phyloP scores from a whole-genome alignment of 2,329 filamentous ascomycete species.

The Biscogniauxia marginata region DNA sequence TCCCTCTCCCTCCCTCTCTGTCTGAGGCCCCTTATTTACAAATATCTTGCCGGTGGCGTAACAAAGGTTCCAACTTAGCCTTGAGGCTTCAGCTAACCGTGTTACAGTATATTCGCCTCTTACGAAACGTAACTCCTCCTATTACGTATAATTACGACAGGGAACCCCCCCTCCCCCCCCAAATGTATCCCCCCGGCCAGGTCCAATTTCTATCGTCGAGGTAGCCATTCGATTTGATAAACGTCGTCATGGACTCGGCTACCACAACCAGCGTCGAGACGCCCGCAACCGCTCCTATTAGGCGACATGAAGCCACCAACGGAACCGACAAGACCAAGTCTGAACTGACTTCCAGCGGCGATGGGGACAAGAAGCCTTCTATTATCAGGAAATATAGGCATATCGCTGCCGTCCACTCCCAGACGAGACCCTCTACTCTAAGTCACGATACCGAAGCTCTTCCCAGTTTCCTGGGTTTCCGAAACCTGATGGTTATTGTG shows the following conservation, averaged over 20 bases:
- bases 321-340: neutral
- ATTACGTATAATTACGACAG: neutral
- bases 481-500: slow-evolving; percentile 94
- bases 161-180: neutral
- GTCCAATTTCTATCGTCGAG: neutral
- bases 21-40: neutral
- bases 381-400: slow-evolving; percentile 78
- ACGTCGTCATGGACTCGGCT: slow-evolving; percentile 40
- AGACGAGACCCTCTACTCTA: slow-evolving; percentile 71
- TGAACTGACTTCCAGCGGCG: slow-evolving; percentile 7
- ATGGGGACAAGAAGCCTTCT: slow-evolving; percentile 35
- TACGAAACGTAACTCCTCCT: neutral
- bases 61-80: neutral
- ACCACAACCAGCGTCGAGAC: slow-evolving; percentile 38
- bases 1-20: too few relatives aligned
- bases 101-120: too few relatives aligned
- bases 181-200: neutral
- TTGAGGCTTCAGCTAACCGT: neutral
- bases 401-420: slow-evolving; percentile 80
- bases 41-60: neutral
- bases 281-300: slow-evolving; percentile 19
- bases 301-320: slow-evolving; percentile 18
- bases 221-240: slow-evolving; percentile 5
- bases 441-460: slow-evolving; percentile 75
- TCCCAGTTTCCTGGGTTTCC: slow-evolving; percentile 88